A percentile compares a stretch with the other conserved stretches of the same genome.
These are phyloP conservation scores for Botrytis aclada DNA, from an alignment of 2,329 filamentous ascomycete species.

Conservation along the genomic window DNA sequence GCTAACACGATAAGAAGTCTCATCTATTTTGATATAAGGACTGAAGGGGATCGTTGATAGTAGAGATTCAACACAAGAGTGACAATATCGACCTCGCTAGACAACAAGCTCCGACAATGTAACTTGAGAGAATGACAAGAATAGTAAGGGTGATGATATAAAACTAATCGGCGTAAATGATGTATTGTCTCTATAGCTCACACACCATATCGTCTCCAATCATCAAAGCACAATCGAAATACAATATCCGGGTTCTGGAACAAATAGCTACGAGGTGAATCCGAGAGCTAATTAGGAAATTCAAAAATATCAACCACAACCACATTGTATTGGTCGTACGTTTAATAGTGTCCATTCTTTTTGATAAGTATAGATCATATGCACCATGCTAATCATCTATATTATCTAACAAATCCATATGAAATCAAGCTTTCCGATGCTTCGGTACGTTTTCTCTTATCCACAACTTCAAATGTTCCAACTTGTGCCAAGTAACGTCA, in stretches of 20 bases:
- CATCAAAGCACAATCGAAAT: neutral
- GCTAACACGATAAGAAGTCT: neutral
- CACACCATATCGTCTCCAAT: neutral
- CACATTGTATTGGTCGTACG: neutral
- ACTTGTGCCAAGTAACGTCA: slow-evolving; percentile 12
- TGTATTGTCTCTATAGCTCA: neutral
- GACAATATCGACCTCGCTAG: neutral
- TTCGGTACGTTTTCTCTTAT: neutral
- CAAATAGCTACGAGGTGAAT: neutral
- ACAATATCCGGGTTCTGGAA: neutral
- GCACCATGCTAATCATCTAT: neutral
- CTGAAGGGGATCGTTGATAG: neutral
- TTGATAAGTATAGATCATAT: neutral
- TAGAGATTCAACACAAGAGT: neutral
- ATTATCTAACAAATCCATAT: neutral
- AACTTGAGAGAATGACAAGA: neutral
- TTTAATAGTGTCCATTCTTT: neutral
- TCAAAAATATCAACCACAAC: neutral
- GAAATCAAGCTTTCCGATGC: neutral
- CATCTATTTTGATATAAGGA: neutral
- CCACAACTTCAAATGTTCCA: neutral
- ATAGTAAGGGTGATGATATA: neutral
- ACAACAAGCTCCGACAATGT: neutral
- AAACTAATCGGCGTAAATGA: neutral
- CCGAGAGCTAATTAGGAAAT: neutral